Percentiles rank a stretch among this genome's conserved stretches.
Evolutionary conservation across 352 stramenopile species (phyloP).

Genomic region (Phytophthora pistaciae): DNA sequence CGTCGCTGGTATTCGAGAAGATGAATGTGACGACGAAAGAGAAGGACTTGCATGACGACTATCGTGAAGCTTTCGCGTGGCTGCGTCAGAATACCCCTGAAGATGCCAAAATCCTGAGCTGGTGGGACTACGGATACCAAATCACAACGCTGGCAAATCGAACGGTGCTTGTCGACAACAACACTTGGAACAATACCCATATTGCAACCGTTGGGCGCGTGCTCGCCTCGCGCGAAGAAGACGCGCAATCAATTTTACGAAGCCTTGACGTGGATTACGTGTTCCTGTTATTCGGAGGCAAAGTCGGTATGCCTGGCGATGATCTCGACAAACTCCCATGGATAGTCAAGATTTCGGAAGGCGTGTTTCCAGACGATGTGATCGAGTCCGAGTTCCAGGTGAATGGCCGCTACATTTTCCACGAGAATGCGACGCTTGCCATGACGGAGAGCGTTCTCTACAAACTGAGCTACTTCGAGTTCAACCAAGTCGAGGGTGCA

Average conservation of each 20-base stretch:
- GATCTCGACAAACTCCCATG: conserved; percentile 96
- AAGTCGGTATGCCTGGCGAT: conserved; percentile 77
- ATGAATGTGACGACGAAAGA: conserved; percentile 57
- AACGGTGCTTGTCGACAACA: conserved; percentile 94
- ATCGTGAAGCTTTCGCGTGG: conserved; percentile 87
- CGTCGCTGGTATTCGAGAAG: conserved; percentile 76
- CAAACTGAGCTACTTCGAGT: conserved; percentile 92
- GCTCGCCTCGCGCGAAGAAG: conserved; percentile 71
- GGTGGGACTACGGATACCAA: conserved; percentile 92
- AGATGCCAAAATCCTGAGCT: conserved; percentile 80
- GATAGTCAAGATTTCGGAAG: conserved; percentile 93
- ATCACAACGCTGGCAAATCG: conserved; percentile 85
- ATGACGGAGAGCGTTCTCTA: conserved; percentile 93
- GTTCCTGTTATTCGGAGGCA: conserved; percentile 79
- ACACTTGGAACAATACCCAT: conserved; percentile 98
- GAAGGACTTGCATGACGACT: conserved; percentile 73
- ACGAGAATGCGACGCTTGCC: conserved; percentile 74
- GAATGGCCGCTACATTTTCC: conserved; percentile 75
- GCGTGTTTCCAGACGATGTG: conserved; percentile 83
- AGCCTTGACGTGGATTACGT: conserved; percentile 88
- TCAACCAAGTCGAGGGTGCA: conserved; percentile 51
- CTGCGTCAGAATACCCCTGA: conserved; percentile 73
- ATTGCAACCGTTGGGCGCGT: conserved; percentile 95
- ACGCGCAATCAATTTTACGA: conserved; percentile 73
- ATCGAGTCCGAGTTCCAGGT: conserved; percentile 89